These are phyloP conservation scores for Citrus glauca DNA, from an alignment of 345 rosid species.

Conservation along the genomic window DNA sequence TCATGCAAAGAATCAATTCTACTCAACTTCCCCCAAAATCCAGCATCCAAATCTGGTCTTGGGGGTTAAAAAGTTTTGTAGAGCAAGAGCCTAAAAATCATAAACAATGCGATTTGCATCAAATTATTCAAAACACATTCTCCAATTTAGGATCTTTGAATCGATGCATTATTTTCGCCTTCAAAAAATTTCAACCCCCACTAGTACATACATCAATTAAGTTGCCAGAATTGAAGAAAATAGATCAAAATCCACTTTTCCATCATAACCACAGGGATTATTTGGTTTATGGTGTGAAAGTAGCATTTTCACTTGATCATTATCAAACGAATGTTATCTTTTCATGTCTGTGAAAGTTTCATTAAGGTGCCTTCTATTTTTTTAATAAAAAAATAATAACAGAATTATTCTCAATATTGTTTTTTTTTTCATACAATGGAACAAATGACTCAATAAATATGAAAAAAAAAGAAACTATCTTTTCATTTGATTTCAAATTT, in stretches of 20 bases:
- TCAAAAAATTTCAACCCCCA: neutral
- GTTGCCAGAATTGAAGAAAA: neutral
- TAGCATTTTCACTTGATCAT: too few species aligned
- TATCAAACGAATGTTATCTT: too few species aligned
- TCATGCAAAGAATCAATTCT: neutral
- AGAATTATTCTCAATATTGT: too few species aligned
- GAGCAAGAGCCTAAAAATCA: neutral
- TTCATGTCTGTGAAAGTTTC: too few species aligned
- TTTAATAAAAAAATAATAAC: too few species aligned
- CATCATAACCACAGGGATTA: too few species aligned
- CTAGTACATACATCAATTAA: neutral
- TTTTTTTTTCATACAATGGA: neutral
- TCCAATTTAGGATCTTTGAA: neutral
- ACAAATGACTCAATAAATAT: too few species aligned
- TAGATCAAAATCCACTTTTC: too few species aligned
- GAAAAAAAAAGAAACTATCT: neutral
- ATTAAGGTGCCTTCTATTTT: too few species aligned
- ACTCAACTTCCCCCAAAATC: neutral
- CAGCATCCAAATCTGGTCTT: neutral
- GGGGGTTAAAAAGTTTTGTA: neutral
- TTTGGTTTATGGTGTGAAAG: too few species aligned
- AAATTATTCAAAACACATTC: neutral
- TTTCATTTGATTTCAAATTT: slow-evolving; percentile 7
- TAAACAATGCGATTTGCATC: neutral
- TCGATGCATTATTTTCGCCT: neutral